A percentile compares a stretch with the other conserved stretches of the same genome.
Conservation (phyloP, 257 asterid genomes). For the Solanum sejunctum region DNA sequence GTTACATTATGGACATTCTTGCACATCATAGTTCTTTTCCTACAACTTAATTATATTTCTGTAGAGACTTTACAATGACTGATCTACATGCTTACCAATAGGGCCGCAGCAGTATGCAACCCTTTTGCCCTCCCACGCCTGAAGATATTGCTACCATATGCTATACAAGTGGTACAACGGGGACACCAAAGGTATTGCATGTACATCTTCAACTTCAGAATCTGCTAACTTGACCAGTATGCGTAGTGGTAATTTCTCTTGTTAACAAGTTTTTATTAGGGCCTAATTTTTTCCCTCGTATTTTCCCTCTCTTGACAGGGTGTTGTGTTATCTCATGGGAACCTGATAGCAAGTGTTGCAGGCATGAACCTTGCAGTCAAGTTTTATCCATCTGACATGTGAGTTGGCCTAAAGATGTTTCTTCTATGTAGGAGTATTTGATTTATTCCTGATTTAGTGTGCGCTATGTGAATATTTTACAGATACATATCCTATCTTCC, state of each 20-base stretch:
- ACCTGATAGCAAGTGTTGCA: constrained; percentile 68
- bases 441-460: neutral
- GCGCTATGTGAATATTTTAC: constrained; percentile 2
- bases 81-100: constrained; percentile 4
- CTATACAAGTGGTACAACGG: constrained; percentile 97
- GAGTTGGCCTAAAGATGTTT: constrained; percentile 26
- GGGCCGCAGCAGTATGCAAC: constrained; percentile 59
- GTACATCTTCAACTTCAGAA: neutral
- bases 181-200: constrained; percentile 81
- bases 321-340: constrained; percentile 73
- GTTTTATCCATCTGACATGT: constrained; percentile 74
- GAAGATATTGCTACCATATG: constrained; percentile 87
- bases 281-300: neutral
- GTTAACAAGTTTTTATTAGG: neutral
- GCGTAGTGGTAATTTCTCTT: neutral
- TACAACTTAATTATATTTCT: neutral
- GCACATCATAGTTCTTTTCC: neutral
- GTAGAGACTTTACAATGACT: neutral
- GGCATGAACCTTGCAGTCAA: constrained; percentile 39
- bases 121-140: constrained; percentile 79
- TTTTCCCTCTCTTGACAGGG: constrained; percentile 40
- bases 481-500: constrained; percentile 96
- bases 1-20: neutral
- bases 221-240: neutral
- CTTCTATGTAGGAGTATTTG: neutral